phyloP scores from a whole-genome alignment of 2,329 filamentous ascomycete species.

The Podosphaera xanthii region DNA sequence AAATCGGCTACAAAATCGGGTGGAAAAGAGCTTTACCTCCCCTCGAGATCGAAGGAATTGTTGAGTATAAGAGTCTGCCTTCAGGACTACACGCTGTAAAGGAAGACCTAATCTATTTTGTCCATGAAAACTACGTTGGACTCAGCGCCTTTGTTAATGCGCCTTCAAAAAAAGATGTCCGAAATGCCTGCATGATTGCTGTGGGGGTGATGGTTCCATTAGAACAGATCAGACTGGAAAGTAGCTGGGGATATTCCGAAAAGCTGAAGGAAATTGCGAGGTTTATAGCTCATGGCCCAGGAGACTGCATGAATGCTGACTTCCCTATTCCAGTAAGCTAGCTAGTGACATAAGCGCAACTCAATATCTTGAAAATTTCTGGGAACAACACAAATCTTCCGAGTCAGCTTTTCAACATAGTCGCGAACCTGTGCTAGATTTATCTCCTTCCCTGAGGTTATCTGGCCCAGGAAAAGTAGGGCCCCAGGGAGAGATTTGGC shows the following conservation, averaged over 20 bases:
- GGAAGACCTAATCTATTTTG: slow-evolving; percentile 82
- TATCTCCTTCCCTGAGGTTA: slow-evolving; percentile 22
- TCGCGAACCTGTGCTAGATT: slow-evolving; percentile 13
- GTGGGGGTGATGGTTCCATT: slow-evolving; percentile 75
- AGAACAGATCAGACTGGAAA: slow-evolving; percentile 63
- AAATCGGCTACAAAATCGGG: slow-evolving; percentile 70
- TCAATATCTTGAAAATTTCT: slow-evolving; percentile 52
- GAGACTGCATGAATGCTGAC: not conserved
- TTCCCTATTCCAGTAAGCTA: slow-evolving; percentile 24
- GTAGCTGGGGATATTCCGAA: slow-evolving; percentile 73
- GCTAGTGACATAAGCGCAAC: slow-evolving; percentile 41
- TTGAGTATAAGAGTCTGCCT: slow-evolving; percentile 91
- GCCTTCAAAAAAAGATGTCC: slow-evolving; percentile 52
- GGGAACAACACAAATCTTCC: slow-evolving; percentile 35
- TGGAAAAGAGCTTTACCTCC: slow-evolving; percentile 59
- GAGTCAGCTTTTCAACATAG: slow-evolving; percentile 6
- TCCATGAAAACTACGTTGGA: slow-evolving; percentile 64
- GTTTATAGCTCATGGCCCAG: slow-evolving; percentile 21
- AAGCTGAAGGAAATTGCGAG: slow-evolving; percentile 50
- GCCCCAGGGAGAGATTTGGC: slow-evolving; percentile 31
- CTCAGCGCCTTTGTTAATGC: slow-evolving; percentile 80
- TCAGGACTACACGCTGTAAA: slow-evolving; percentile 78
- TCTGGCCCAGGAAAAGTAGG: slow-evolving; percentile 14
- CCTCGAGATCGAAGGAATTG: slow-evolving; percentile 58
- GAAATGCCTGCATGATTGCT: slow-evolving; percentile 80